Evolutionary conservation across 441 rosid genomes (phyloP).

Genomic region (Eruca vesicaria): DNA sequence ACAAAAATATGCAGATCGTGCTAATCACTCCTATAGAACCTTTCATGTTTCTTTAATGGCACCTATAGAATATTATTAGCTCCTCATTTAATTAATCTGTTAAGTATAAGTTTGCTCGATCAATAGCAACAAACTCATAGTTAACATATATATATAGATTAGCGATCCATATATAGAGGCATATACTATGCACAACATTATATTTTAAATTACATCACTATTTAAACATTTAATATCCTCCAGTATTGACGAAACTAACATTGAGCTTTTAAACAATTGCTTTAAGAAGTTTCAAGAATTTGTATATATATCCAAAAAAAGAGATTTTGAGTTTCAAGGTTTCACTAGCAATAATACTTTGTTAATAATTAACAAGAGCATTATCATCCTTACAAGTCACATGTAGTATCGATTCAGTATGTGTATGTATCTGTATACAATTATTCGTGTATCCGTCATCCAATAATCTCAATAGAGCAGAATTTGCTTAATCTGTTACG

Average conservation of each 20-base stretch:
- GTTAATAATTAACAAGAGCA: neutral
- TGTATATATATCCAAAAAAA: neutral
- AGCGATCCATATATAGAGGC: neutral
- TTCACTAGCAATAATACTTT: neutral
- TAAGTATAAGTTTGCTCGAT: conserved; percentile 2
- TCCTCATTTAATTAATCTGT: neutral
- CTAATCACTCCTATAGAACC: conserved; percentile 14
- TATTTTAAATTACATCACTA: neutral
- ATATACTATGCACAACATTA: neutral
- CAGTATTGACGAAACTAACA: neutral
- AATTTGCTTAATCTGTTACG: conserved; percentile 7
- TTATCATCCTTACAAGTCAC: conserved; percentile 1
- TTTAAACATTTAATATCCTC: neutral
- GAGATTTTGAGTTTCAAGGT: neutral
- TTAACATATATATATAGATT: neutral
- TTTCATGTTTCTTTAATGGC: neutral
- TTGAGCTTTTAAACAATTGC: neutral
- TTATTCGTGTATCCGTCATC: neutral
- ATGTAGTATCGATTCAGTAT: conserved; percentile 5
- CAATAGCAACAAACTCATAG: conserved; percentile 14
- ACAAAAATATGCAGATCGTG: conserved; percentile 25
- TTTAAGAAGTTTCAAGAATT: neutral
- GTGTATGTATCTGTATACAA: neutral
- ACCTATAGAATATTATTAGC: conserved; percentile 9
- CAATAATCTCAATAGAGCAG: conserved; percentile 16